phyloP scores from a whole-genome alignment of 1,284 basidiomycete genomes.

The Cryptococcus neoformans region DNA sequence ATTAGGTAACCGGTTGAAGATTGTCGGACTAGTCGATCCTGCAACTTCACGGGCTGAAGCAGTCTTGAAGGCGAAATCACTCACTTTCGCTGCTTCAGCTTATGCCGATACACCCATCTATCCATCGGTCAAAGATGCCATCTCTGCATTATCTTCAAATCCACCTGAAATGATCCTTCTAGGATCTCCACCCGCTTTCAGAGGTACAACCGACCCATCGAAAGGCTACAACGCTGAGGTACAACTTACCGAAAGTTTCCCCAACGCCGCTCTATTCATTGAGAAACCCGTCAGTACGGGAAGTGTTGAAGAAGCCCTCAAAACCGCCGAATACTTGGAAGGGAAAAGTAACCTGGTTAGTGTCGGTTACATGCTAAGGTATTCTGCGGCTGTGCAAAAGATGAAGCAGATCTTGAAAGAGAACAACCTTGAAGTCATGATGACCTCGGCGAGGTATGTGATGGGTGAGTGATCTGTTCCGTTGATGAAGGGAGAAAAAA shows the following conservation, averaged over 20 bases:
- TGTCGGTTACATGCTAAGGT: slow-evolving; percentile 83
- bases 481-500: background rate
- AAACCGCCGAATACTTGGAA: slow-evolving; percentile 63
- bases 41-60: no score
- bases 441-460: slow-evolving; percentile 83
- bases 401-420: slow-evolving; percentile 92
- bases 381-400: slow-evolving; percentile 84
- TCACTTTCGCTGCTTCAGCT: no score
- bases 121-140: no score
- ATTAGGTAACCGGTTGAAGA: no score
- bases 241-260: slow-evolving; percentile 80
- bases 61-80: no score
- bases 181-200: slow-evolving; percentile 58
- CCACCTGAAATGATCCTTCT: no score
- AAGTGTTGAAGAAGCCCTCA: slow-evolving; percentile 44
- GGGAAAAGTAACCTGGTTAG: slow-evolving; percentile 66
- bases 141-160: no score
- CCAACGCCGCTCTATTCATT: slow-evolving; percentile 77
- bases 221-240: slow-evolving; percentile 69
- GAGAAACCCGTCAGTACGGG: slow-evolving; percentile 60
- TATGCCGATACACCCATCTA: no score
- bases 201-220: slow-evolving; percentile 65
- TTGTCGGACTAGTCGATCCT: no score
- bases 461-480: slow-evolving; percentile 12
- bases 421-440: slow-evolving; percentile 88